phyloP scores from a whole-genome alignment of 495 filamentous ascomycete genomes.

The Cenococcum geophilum region DNA sequence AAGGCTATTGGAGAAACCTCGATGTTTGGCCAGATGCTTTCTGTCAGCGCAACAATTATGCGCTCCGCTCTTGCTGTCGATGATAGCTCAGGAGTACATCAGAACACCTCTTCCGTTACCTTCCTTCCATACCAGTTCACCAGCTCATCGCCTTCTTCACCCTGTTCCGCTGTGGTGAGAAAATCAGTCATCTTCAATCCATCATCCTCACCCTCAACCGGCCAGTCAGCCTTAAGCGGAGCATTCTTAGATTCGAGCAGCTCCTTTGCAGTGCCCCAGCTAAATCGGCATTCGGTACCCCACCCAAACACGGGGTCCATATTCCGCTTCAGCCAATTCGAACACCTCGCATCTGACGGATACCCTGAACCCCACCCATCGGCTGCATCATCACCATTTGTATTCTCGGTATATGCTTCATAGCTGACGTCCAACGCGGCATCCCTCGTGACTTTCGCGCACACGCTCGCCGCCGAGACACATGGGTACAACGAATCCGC shows the following conservation, averaged over 20 bases:
- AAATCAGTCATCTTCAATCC: conserved; percentile 65
- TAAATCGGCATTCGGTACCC: conserved; percentile 86
- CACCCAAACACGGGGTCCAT: conserved; percentile 96
- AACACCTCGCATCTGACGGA: conserved; percentile 78
- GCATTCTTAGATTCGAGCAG: conserved; percentile 65
- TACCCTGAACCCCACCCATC: conserved; percentile 83
- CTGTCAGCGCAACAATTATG: neutral
- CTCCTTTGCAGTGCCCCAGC: conserved; percentile 92
- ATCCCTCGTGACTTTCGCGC: conserved; percentile 92
- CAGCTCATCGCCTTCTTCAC: conserved; percentile 47
- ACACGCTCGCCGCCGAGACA: conserved; percentile 88
- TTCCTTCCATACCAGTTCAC: conserved; percentile 59
- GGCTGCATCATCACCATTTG: conserved; percentile 15
- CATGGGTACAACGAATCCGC: conserved; percentile 90
- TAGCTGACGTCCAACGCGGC: conserved; percentile 74
- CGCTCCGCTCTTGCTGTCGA: neutral
- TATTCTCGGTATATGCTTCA: conserved; percentile 38
- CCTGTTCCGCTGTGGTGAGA: conserved; percentile 48
- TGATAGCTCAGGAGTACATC: neutral
- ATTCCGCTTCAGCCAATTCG: conserved; percentile 70
- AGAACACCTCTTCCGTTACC: conserved; percentile 47
- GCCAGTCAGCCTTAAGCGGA: conserved; percentile 76
- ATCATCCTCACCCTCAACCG: conserved; percentile 61
- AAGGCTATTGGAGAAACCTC: neutral
- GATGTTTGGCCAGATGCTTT: neutral